Conservation (phyloP, 495 filamentous ascomycete species). For the Pyrenopolyporus hunteri region DNA sequence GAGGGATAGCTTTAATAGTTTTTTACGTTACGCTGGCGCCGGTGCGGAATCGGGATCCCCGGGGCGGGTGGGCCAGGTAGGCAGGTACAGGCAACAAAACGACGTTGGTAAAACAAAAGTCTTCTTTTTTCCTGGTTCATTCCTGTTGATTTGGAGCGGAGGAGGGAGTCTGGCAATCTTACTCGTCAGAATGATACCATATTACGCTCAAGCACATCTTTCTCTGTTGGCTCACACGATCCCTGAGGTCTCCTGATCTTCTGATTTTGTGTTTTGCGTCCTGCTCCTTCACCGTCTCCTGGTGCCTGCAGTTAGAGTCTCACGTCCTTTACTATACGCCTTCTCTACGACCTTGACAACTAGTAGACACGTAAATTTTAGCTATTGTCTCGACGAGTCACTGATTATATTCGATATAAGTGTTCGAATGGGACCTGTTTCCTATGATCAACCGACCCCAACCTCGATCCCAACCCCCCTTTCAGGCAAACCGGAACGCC, state of each 20-base stretch:
- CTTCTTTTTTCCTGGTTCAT: too few species aligned
- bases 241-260: background rate
- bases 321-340: background rate
- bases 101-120: too few species aligned
- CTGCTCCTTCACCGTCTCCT: background rate
- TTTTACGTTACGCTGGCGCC: background rate
- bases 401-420: background rate
- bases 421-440: too few species aligned
- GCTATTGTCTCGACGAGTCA: background rate
- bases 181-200: slow-evolving; percentile 35
- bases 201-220: background rate
- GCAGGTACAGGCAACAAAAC: background rate
- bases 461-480: too few species aligned
- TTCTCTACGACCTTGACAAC: background rate
- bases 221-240: background rate
- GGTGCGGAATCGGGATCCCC: background rate
- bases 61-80: background rate
- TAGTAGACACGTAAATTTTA: too few species aligned
- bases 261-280: background rate
- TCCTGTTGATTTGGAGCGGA: background rate
- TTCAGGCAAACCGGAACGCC: slow-evolving; percentile 10
- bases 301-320: background rate
- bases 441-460: too few species aligned
- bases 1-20: background rate
- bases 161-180: background rate